Evolutionary conservation across 2,329 filamentous ascomycete species (phyloP), one percentile per base, ranked within the genome.

Genomic region (Dactylonectria estremocensis): DNA sequence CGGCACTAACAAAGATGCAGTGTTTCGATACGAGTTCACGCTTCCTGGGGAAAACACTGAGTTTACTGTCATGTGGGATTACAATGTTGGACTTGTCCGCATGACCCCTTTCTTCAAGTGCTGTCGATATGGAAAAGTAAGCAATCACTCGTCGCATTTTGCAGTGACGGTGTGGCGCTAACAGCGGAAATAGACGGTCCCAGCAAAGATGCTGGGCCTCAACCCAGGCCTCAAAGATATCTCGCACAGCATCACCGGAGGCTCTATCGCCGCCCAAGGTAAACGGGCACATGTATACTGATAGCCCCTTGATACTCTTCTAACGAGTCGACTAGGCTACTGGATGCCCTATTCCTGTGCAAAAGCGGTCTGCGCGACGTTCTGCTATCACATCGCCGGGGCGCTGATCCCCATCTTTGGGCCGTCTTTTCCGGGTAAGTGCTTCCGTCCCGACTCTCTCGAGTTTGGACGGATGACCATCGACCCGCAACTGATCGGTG

Each of bases 31-130:
- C 80, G 90, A 89, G 40, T 98, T 97, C 84, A 88, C 86, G 72
- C 79, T 92, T 3, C 93, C 93, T 0, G 89, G 86, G 11, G 88
- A 92, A 52, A 87, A 91, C 2, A 87, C 86, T 69, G 85, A 88
- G 59, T 95, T 92, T 79, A 89, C 89, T 1, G 91, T 98, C 68
- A 95, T 98, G 89, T 99, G 96, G 96, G 96, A 99, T 80, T 98
- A 98, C 83, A 95, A 97, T 75, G 90, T 95, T 69, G 96, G 96
- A 9, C 90, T 98, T 33, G 95, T 98, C 69, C 91, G 95, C 69
- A 97, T 97, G 81, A 98, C 95, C 2, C 93, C 95, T 31, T 93
- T 98, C 78, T 98, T 98, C 87, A 97, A 97, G 80, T 95, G 93
- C 72, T 92, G 91, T 78, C 91, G 92, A 70, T 95, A 95, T 77